These are phyloP conservation scores for Henckelia pumila DNA, from an alignment of 257 asterid species.

Conservation along the genomic window DNA sequence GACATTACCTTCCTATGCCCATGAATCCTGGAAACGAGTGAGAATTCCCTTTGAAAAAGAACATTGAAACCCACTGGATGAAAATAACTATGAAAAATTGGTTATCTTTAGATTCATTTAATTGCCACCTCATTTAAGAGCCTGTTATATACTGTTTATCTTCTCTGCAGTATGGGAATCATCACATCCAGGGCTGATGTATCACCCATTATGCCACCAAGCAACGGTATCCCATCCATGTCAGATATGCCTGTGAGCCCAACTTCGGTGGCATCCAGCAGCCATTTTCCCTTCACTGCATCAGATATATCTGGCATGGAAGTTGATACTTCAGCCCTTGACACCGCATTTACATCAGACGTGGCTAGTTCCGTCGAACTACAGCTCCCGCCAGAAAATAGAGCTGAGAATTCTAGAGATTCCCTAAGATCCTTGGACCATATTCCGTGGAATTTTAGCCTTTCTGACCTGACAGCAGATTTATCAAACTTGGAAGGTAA, in stretches of 20 bases:
- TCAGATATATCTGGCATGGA: constrained; percentile 70
- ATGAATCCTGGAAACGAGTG: constrained; percentile 65
- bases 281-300: constrained; percentile 66
- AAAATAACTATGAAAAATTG: neutral
- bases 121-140: neutral
- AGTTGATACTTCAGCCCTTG: constrained; percentile 60
- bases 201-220: constrained; percentile 47
- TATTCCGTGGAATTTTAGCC: constrained; percentile 70
- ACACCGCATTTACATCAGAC: constrained; percentile 61
- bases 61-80: neutral
- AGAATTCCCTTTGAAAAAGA: constrained; percentile 21
- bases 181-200: constrained; percentile 40
- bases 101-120: neutral
- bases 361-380: constrained; percentile 53
- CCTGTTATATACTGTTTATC: neutral
- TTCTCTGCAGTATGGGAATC: constrained; percentile 40
- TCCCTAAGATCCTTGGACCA: constrained; percentile 57
- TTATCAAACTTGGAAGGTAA: constrained; percentile 72
- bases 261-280: constrained; percentile 67
- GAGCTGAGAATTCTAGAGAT: constrained; percentile 59
- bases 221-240: constrained; percentile 49
- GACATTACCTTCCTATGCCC: constrained; percentile 53
- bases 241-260: constrained; percentile 71
- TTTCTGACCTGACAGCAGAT: constrained; percentile 73
- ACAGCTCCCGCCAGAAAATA: constrained; percentile 60